Conservation (phyloP, 2,329 filamentous ascomycete genomes). For the Diaporthe caulivora region DNA sequence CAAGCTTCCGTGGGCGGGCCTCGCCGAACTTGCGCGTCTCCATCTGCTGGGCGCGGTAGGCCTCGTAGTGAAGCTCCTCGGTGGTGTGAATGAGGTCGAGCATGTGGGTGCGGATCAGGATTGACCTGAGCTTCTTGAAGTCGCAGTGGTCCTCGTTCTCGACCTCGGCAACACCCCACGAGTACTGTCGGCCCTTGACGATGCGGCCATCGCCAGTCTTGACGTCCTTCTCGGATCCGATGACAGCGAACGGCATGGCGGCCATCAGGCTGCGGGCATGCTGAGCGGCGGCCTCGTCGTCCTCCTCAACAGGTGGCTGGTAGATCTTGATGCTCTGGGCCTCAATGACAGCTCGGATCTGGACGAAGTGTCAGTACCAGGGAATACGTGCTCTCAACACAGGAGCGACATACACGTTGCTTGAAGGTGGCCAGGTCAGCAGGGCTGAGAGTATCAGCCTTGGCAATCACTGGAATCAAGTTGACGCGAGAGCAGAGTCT, state of each 20-base stretch:
- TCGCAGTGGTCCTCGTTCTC: slow-evolving; percentile 99
- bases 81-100: slow-evolving; percentile 99
- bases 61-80: slow-evolving; percentile 99
- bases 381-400: not conserved
- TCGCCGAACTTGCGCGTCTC: slow-evolving; percentile 99
- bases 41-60: slow-evolving; percentile 99
- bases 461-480: slow-evolving; percentile 97
- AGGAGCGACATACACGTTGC: slow-evolving; percentile 75
- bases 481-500: slow-evolving; percentile 97
- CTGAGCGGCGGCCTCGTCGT: slow-evolving; percentile 95
- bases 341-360: slow-evolving; percentile 96
- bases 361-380: slow-evolving; percentile 45
- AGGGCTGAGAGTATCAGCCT: slow-evolving; percentile 97
- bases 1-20: slow-evolving; percentile 94
- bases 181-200: slow-evolving; percentile 98
- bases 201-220: slow-evolving; percentile 96
- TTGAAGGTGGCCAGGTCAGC: slow-evolving; percentile 94
- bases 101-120: slow-evolving; percentile 99
- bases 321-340: slow-evolving; percentile 99
- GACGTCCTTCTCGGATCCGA: slow-evolving; percentile 99
- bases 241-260: slow-evolving; percentile 98
- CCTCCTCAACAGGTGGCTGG: slow-evolving; percentile 96
- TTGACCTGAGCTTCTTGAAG: slow-evolving; percentile 99
- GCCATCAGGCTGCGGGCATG: slow-evolving; percentile 95
- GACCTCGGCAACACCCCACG: slow-evolving; percentile 98